Percentiles rank a stretch among this genome's conserved stretches.
Conservation (phyloP, 1,284 basidiomycete genomes). For the Grifola frondosa region DNA sequence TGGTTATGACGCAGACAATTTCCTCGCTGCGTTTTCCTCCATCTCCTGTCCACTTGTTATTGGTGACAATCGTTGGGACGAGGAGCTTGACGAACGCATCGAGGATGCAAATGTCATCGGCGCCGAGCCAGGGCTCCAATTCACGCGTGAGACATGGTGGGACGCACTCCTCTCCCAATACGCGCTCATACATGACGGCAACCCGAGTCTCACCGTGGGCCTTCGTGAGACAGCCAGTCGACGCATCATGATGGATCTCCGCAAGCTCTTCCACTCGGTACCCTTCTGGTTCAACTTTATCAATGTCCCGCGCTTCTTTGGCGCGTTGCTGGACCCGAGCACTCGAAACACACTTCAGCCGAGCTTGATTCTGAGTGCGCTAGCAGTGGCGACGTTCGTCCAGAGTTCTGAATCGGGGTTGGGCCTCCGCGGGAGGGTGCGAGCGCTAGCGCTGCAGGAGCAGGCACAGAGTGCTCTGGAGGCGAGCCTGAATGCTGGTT, state of each 20-base stretch:
- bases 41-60: neutral
- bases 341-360: slow-evolving; percentile 61
- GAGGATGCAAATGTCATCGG: no score
- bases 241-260: slow-evolving; percentile 54
- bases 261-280: slow-evolving; percentile 58
- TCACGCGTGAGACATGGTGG: no score
- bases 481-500: slow-evolving; percentile 63
- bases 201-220: slow-evolving; percentile 39
- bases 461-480: slow-evolving; percentile 67
- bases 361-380: slow-evolving; percentile 57
- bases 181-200: slow-evolving; percentile 31
- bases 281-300: slow-evolving; percentile 73
- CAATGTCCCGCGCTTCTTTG: slow-evolving; percentile 65
- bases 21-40: neutral
- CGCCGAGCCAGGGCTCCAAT: no score
- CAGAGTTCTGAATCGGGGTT: slow-evolving; percentile 62
- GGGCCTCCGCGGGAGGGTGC: slow-evolving; percentile 42
- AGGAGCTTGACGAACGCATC: neutral
- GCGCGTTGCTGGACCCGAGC: slow-evolving; percentile 51
- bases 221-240: slow-evolving; percentile 46
- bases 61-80: neutral
- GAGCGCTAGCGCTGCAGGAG: slow-evolving; percentile 58
- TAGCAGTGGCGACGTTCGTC: slow-evolving; percentile 64
- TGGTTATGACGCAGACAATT: slow-evolving; percentile 1
- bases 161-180: no score